Evolutionary conservation across 176 grass and related monocot species (phyloP), one percentile per base, ranked within the genome.

Genomic region (Panicum miliaceum): DNA sequence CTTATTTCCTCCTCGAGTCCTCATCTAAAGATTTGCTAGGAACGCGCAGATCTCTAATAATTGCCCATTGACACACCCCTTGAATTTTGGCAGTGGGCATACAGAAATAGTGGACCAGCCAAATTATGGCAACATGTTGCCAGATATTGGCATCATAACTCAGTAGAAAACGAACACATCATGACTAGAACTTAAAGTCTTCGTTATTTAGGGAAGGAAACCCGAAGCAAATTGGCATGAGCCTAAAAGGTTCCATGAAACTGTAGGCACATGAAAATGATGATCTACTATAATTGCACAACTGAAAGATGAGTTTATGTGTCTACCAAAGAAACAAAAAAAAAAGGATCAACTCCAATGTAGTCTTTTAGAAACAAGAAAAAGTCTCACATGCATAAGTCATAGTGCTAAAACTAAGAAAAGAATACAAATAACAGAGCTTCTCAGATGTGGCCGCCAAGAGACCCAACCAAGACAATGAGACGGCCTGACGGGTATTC

Each of bases 41-140:
- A 54, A 2, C 63, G 63, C 14, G 36, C 76, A 53, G 45, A 77
- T 29, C 43, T 70, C 11, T 82, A 14, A 71, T 71, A 15, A 86
- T 82, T 77, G 26, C 37, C 47, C 15, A 8, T n/a, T 7, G 64
- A 77, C 56, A 77, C 7, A 18, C 46, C 1, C 14, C 50, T 65
- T 29, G 64, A 26, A 29, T 70, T 64, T 23, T 61, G 22, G 12
- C 76, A 19, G 18, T 48, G 68, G 22, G 20, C 8, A 68, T 40
- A 15, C 47, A 59, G 38, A 68, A 68, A 80, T 2, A 41, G 61
- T 59, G 25, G 61, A 81, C 53, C 25, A 25, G 36, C 35, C 6
- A 77, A 56, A 71, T 80, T 27, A 80, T 67, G 68, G 53, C 16
- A 56, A 35, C 64, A 12, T 29, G 59, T 50, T 57, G 54, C 43